These are phyloP conservation scores for Phoenix roebelenii DNA, from an alignment of 176 grass and related monocot genomes.

Conservation along the genomic window DNA sequence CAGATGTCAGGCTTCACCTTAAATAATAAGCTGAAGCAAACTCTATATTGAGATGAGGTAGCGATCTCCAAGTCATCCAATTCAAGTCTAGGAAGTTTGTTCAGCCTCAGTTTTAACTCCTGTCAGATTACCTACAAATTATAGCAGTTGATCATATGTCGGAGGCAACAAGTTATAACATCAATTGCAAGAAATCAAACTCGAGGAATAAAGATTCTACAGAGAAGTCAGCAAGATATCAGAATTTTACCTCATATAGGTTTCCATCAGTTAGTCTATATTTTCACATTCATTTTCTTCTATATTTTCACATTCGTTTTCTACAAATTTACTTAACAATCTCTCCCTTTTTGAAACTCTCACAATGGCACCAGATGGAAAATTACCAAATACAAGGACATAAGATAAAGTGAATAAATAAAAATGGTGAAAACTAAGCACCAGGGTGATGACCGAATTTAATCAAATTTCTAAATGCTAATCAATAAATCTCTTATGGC, in stretches of 20 bases:
- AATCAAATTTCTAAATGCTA: no score
- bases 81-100: constrained; percentile 52
- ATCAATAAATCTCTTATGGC: no score
- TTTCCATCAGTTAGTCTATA: constrained; percentile 89
- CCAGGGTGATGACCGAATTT: no score
- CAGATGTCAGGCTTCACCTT: no score
- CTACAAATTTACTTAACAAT: constrained; percentile 89
- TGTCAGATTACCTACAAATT: constrained; percentile 73
- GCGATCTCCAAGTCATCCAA: constrained; percentile 81
- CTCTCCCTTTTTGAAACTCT: constrained; percentile 87
- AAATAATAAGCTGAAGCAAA: no score
- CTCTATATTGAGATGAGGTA: no score
- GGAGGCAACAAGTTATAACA: constrained; percentile 9
- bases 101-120: constrained; percentile 70
- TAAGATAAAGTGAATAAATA: no score
- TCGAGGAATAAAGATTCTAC: no score
- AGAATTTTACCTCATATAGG: constrained; percentile 49
- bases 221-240: background rate
- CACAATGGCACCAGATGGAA: constrained; percentile 58
- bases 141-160: background rate
- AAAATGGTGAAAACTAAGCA: no score
- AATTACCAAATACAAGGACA: background rate
- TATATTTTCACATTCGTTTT: constrained; percentile 45
- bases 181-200: no score
- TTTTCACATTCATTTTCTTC: constrained; percentile 86